Percentiles rank a stretch among this genome's conserved stretches.
These are phyloP conservation scores for Euphrasia confusa DNA, from an alignment of 257 asterid species.

Conservation along the genomic window DNA sequence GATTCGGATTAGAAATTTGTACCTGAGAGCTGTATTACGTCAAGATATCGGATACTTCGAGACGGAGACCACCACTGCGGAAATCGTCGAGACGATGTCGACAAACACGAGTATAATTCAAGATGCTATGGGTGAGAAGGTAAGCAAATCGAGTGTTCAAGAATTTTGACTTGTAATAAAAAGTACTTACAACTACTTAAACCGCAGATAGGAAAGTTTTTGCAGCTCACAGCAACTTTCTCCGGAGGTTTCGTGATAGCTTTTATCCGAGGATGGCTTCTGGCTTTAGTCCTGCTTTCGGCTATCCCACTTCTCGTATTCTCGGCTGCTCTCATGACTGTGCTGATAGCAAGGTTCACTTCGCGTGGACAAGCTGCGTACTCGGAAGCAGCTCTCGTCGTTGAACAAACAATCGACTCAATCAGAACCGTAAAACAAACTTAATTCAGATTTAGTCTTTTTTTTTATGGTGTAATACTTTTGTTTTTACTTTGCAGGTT, in stretches of 20 bases:
- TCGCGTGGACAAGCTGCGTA: constrained; percentile 43
- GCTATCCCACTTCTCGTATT: constrained; percentile 50
- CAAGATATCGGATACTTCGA: constrained; percentile 66
- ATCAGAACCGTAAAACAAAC: constrained; percentile 50
- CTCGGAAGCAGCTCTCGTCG: constrained; percentile 58
- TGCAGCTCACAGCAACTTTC: constrained; percentile 50
- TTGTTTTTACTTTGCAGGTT: constrained; percentile 36
- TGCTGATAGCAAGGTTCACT: constrained; percentile 32
- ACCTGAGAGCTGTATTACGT: constrained; percentile 45
- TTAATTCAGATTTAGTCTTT: neutral
- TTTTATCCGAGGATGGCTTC: constrained; percentile 56
- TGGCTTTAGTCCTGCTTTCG: constrained; percentile 51
- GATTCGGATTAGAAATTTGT: constrained; percentile 45
- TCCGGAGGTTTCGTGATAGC: constrained; percentile 58
- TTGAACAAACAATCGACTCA: constrained; percentile 51
- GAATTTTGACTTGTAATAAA: no score
- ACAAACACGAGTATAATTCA: constrained; percentile 46
- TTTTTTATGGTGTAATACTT: neutral
- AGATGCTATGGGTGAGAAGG: constrained; percentile 79
- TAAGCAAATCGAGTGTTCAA: constrained; percentile 7
- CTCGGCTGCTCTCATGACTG: constrained; percentile 42
- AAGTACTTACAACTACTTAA: no score
- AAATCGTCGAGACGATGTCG: constrained; percentile 46
- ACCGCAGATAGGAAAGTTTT: constrained; percentile 51
- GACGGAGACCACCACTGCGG: constrained; percentile 52